Percentiles rank a stretch among this genome's conserved stretches.
Conservation (phyloP, 2,329 filamentous ascomycete species). For the Colletotrichum cereale region DNA sequence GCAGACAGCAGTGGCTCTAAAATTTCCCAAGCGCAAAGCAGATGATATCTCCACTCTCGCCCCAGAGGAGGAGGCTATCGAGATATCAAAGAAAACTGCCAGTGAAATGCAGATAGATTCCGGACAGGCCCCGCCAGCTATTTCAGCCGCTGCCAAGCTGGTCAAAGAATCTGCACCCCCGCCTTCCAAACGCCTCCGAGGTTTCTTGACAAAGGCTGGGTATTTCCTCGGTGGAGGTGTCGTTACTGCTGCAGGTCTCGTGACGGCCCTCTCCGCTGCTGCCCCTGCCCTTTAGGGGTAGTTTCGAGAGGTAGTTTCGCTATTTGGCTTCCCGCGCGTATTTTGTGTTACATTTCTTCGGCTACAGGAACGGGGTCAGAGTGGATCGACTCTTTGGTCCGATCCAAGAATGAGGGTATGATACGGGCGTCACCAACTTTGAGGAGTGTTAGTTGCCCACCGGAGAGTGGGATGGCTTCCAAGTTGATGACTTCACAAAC, state of each 20-base stretch:
- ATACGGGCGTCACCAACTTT: constrained; percentile 7
- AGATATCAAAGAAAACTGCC: constrained; percentile 17
- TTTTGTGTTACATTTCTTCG: not conserved
- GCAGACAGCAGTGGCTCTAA: not conserved
- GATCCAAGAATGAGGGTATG: not conserved
- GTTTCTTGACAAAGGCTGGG: constrained; percentile 18
- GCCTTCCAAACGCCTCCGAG: constrained; percentile 14
- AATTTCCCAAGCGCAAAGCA: constrained; percentile 49
- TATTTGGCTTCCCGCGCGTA: not conserved
- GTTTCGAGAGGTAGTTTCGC: not conserved
- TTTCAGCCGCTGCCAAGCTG: not conserved
- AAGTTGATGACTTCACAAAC: constrained; percentile 1
- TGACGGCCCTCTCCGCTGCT: constrained; percentile 25
- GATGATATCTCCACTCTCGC: constrained; percentile 46
- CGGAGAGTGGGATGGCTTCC: constrained; percentile 3
- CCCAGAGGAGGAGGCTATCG: constrained; percentile 39
- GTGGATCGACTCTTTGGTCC: not conserved
- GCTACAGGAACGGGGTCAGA: not conserved
- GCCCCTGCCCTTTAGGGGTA: constrained; percentile 24
- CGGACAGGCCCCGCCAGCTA: not conserved
- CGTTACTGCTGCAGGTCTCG: constrained; percentile 19
- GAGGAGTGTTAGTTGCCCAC: not conserved
- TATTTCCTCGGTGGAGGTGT: constrained; percentile 28
- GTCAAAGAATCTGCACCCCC: not conserved
- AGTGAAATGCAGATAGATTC: not conserved